Percentiles rank a stretch among this genome's conserved stretches.
phyloP scores from a whole-genome alignment of 176 grass and related monocot species.

The Saccharum officinarum region DNA sequence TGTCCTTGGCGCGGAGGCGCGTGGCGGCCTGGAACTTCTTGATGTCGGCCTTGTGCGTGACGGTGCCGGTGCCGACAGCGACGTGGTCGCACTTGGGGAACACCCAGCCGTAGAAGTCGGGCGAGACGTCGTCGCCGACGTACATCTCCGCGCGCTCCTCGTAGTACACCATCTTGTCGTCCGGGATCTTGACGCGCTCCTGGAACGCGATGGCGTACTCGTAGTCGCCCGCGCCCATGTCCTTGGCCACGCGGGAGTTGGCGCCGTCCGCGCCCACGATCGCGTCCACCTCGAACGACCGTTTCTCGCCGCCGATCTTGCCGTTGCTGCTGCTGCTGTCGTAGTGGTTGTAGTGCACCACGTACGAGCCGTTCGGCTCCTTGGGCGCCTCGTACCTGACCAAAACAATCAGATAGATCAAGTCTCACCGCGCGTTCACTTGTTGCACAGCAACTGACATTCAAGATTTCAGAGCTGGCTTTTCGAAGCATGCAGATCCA shows the following conservation, averaged over 20 bases:
- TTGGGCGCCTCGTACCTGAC: constrained; percentile 56
- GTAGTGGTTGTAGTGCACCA: constrained; percentile 85
- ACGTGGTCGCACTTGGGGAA: constrained; percentile 99
- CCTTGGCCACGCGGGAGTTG: constrained; percentile 91
- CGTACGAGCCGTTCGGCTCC: constrained; percentile 63
- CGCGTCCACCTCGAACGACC: constrained; percentile 78
- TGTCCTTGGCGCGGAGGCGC: constrained; percentile 85
- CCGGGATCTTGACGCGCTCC: constrained; percentile 88
- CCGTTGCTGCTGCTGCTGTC: constrained; percentile 48
- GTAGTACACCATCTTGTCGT: constrained; percentile 94
- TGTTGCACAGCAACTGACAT: neutral
- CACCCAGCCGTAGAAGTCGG: constrained; percentile 99
- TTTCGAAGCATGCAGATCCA: neutral
- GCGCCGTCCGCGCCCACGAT: constrained; percentile 96
- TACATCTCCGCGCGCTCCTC: constrained; percentile 99
- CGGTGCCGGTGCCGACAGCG: constrained; percentile 91
- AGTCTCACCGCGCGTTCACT: neutral
- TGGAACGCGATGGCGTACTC: constrained; percentile 99
- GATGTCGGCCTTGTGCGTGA: constrained; percentile 95
- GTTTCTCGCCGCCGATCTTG: constrained; percentile 64
- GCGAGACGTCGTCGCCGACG: constrained; percentile 94
- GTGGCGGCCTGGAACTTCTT: constrained; percentile 99
- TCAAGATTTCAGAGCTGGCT: neutral
- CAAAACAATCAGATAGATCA: neutral
- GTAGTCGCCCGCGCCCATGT: constrained; percentile 94